Conservation (phyloP, 2,329 filamentous ascomycete genomes). For the Apiospora kogelbergensis region DNA sequence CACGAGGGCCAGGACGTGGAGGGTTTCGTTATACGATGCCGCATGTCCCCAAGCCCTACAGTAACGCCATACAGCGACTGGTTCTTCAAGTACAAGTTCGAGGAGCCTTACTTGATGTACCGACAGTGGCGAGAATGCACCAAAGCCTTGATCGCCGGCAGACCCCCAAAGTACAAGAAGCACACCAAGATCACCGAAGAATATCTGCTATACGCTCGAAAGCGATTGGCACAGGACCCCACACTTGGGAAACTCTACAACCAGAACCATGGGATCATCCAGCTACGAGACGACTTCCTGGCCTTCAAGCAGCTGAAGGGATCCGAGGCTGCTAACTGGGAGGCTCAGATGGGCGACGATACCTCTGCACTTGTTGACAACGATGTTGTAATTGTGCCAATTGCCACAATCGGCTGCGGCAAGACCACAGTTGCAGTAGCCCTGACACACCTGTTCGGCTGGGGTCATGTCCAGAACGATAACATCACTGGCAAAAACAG, state of each 20-base stretch:
- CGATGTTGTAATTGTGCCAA: slow-evolving; percentile 81
- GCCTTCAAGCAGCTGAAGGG: slow-evolving; percentile 81
- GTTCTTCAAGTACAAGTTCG: slow-evolving; percentile 99
- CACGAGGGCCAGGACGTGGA: slow-evolving; percentile 93
- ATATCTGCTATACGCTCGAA: slow-evolving; percentile 80
- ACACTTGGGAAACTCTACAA: slow-evolving; percentile 71
- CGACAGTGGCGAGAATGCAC: slow-evolving; percentile 98
- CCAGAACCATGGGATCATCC: slow-evolving; percentile 92
- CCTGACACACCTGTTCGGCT: slow-evolving; percentile 78
- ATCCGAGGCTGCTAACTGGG: slow-evolving; percentile 79
- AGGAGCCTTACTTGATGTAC: slow-evolving; percentile 98
- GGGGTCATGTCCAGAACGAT: slow-evolving; percentile 96
- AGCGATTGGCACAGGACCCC: slow-evolving; percentile 68
- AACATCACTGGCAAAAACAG: slow-evolving; percentile 83
- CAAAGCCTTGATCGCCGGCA: slow-evolving; percentile 79
- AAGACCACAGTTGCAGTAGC: slow-evolving; percentile 92
- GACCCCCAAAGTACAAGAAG: slow-evolving; percentile 76
- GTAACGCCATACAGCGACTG: slow-evolving; percentile 73
- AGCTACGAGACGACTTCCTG: slow-evolving; percentile 84
- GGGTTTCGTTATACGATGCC: slow-evolving; percentile 94
- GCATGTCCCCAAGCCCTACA: slow-evolving; percentile 54
- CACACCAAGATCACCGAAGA: slow-evolving; percentile 88
- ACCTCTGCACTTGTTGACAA: slow-evolving; percentile 55
- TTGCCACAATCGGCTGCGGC: slow-evolving; percentile 92
- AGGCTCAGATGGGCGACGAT: slow-evolving; percentile 55